Percentiles rank a stretch among this genome's conserved stretches.
phyloP scores from a whole-genome alignment of 192 early-diverging fungal species.

The Oehlia diaphana region DNA sequence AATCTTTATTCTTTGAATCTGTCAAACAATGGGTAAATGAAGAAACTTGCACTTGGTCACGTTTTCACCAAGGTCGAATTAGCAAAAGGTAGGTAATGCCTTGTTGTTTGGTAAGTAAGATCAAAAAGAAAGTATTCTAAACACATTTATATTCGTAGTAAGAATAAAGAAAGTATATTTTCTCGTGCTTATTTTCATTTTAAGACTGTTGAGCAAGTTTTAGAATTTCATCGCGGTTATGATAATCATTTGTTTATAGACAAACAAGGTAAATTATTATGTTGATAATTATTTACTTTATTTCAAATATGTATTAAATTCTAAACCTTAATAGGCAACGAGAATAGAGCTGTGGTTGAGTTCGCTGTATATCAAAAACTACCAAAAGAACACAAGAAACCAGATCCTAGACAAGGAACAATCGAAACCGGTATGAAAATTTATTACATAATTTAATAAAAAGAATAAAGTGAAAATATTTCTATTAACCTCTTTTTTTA shows the following conservation, averaged over 20 bases:
- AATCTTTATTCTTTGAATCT: conserved; percentile 62
- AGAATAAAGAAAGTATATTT: conserved; percentile 69
- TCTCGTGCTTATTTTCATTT: conserved; percentile 81
- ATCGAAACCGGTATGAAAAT: conserved; percentile 64
- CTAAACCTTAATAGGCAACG: conserved; percentile 51
- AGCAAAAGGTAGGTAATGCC: conserved; percentile 59
- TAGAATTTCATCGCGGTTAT: conserved; percentile 74
- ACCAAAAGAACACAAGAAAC: conserved; percentile 63
- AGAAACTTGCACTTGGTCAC: conserved; percentile 47
- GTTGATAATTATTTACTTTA: too few species aligned
- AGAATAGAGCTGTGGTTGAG: conserved; percentile 73
- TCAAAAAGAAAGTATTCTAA: neutral
- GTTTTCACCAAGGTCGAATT: conserved; percentile 70
- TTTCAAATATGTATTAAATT: too few species aligned
- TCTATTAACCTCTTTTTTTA: neutral
- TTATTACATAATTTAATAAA: neutral
- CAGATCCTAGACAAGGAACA: conserved; percentile 71
- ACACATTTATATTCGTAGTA: conserved; percentile 43
- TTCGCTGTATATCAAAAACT: conserved; percentile 77
- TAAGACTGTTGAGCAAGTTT: conserved; percentile 59
- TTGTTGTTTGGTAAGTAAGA: neutral
- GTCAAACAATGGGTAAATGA: conserved; percentile 58
- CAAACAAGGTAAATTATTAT: conserved; percentile 45
- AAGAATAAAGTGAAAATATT: neutral
- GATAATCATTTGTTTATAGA: conserved; percentile 80